Base-by-base conservation (phyloP, 2,329 filamentous ascomycete genomes). In the Tolypocladium tropicale region DNA sequence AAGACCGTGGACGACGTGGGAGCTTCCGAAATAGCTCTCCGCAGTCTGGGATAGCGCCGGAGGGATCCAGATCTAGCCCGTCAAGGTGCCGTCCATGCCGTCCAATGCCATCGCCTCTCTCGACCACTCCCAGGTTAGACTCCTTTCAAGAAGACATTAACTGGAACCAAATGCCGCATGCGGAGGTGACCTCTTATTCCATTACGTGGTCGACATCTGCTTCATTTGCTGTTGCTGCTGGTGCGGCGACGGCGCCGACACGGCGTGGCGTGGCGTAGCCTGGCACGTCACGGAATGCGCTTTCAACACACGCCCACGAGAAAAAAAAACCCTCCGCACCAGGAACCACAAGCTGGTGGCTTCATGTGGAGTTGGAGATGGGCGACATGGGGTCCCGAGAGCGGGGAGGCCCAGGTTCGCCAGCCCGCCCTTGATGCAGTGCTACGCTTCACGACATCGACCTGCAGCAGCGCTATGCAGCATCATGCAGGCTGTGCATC, bases 301-400 rank as follows among this genome's bases (percentile, higher is more conserved):
- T 46, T 25, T 18, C 39, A 11, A 39, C 25, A 39, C 25, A 33
- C 14, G 41, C 25, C 30, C 46, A 32, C 46, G 28, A 30, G 41
- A 14, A 28, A 3, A 18, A 14, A 28, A 3, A 18, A 1, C 11
- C 23, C 23, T 28, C 46, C 16, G 2, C 28, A 21, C 12, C 28
- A 49, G 46, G 46, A 28, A 49, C 28, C 46, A 18, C 46, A 32
- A 18, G 46, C 46, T 49, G 28, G 46, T 49, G 46, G 46, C 46
- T 49, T 25, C 18, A 32, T 30, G 55, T 56, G 57, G 54, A 57
- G 36, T 49, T 52, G 34, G 25, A 52, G 52, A 51, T 53, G 53
- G 49, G n/a, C n/a, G n/a, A n/a, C n/a, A n/a, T n/a, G n/a, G n/a
- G n/a, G 16, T 36, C 54, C 53, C 56, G 53, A 58, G 53, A 52